Conservation (phyloP, 495 filamentous ascomycete species). For the Staphylotrichum tortipilum region DNA sequence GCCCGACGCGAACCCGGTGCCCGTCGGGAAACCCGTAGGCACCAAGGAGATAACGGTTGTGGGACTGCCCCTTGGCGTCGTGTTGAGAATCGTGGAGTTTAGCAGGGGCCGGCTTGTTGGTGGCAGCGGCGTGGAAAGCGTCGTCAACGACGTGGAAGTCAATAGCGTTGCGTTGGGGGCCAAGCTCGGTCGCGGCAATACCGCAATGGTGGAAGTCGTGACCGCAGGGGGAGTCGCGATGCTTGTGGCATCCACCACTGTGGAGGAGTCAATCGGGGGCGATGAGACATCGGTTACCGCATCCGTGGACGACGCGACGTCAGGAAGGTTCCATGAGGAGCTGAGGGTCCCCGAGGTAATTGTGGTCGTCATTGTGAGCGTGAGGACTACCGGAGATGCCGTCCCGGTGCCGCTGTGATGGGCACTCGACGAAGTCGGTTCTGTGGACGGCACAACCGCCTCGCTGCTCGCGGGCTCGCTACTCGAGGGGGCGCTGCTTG, state of each 20-base stretch:
- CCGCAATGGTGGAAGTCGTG: background rate
- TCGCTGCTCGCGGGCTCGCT: too few relatives aligned
- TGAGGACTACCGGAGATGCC: background rate
- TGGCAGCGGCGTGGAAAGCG: too few relatives aligned
- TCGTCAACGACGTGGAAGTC: too few relatives aligned
- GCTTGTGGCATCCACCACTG: background rate
- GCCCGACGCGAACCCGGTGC: too few relatives aligned
- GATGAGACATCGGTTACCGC: background rate
- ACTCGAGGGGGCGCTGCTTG: too few relatives aligned
- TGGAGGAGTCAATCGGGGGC: too few relatives aligned
- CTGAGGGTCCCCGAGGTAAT: background rate
- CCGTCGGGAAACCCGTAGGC: too few relatives aligned
- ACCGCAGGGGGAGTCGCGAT: too few relatives aligned
- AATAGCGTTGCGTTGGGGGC: background rate
- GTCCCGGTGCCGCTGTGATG: background rate
- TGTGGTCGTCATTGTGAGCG: background rate
- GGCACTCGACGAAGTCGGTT: background rate
- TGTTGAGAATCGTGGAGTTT: background rate
- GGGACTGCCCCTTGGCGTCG: too few relatives aligned
- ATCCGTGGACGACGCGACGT: background rate
- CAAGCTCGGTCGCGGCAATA: background rate
- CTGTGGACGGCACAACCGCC: too few relatives aligned
- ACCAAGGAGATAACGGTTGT: too few relatives aligned
- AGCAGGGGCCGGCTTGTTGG: background rate
- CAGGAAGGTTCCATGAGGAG: too few relatives aligned